These are phyloP conservation scores for Eutrema salsugineum DNA, from an alignment of 441 rosid species.

Conservation along the genomic window DNA sequence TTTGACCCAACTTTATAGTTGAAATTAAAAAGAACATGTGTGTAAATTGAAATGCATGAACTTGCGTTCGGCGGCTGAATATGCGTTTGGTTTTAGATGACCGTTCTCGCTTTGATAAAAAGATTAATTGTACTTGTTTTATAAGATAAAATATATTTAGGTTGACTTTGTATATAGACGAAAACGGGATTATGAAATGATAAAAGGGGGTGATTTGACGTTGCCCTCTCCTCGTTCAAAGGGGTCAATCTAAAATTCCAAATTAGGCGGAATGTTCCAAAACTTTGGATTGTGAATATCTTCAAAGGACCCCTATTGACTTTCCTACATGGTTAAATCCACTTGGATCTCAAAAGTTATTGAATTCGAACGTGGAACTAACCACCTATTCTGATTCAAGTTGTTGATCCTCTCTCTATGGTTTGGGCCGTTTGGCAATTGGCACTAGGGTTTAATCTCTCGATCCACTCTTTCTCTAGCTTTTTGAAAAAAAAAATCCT, in stretches of 20 bases:
- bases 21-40: not conserved
- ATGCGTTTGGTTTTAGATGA: slow-evolving; percentile 15
- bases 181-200: not conserved
- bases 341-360: slow-evolving; percentile 1
- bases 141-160: not conserved
- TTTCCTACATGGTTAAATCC: slow-evolving; percentile 2
- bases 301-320: slow-evolving; percentile 14
- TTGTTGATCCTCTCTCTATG: too few species aligned
- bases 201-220: slow-evolving; percentile 5
- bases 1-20: slow-evolving; percentile 19
- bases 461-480: too few species aligned
- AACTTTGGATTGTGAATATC: slow-evolving; percentile 11
- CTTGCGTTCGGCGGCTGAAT: slow-evolving; percentile 15
- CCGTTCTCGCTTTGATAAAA: not conserved
- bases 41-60: slow-evolving; percentile 24
- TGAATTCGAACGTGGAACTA: slow-evolving; percentile 3
- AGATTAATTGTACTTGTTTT: slow-evolving; percentile 7
- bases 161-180: not conserved
- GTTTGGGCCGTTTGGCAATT: too few species aligned
- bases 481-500: too few species aligned
- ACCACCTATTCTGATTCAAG: slow-evolving; percentile 1
- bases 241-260: slow-evolving; percentile 21
- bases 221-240: slow-evolving; percentile 20
- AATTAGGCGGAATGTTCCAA: slow-evolving; percentile 10
- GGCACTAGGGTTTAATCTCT: too few species aligned